Base-by-base conservation (phyloP, 257 asterid species). In the Solanum stenotomum region DNA sequence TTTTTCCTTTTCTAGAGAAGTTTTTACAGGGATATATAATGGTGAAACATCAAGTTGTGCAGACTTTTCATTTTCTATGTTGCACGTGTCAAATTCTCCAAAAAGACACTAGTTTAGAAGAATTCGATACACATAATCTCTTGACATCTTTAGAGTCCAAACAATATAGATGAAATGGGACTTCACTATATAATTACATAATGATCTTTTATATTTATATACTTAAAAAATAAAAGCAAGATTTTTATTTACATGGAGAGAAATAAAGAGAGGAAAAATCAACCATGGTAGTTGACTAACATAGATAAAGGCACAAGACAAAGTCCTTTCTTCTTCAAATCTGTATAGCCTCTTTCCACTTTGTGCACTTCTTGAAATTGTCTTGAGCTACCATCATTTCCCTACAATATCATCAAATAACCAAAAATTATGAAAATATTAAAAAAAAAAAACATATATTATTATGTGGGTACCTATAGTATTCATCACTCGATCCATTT, bases 281-380 rank as follows among this genome's bases (percentile, higher is more conserved):
- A 91, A 12, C 90, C 92, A 9, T 89, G 56, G 81, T 92, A 91
- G 72, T 93, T 84, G 27, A 90, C 81, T 59, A 94, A 84, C 63
- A 90, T 87, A 63, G 96, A 94, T 86, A 92, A 81, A 23, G 96
- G 96, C 91, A 95, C 90, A 83, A 94, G 86, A 88, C 95, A 94
- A 6, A 93, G 72, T 46, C 96, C 96, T 71, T 88, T 93, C 75
- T 90, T 93, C 92, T 90, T 89, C 34, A 93, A 90, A 77, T 92
- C 93, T 25, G 38, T 83, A 49, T 87, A 87, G 18, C 85, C 87
- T 75, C 90, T 86, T 38, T 85, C 88, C 16, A 85, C 89, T 49
- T 40, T 34, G 38, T 65, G 78, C 46, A 31, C 68, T 37, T 89
- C 87, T 63, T 84, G 79, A 8, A 84, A 84, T 86, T 67, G 84